Conservation (phyloP, 768 basidiomycete genomes). For the Pleurotus citrinopileatus region DNA sequence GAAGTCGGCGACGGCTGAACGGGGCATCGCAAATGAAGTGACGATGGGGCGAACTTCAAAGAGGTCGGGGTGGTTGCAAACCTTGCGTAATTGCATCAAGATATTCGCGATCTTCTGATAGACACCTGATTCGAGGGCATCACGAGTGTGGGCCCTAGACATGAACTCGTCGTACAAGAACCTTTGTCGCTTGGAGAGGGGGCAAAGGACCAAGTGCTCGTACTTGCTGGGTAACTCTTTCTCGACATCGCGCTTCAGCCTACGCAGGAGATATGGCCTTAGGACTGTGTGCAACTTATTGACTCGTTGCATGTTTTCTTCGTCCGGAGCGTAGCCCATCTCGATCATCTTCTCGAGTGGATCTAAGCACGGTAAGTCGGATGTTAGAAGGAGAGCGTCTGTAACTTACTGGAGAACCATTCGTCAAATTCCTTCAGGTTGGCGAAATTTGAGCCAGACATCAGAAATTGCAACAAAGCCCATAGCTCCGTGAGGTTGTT, state of each 20-base stretch:
- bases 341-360: slow-evolving; percentile 94
- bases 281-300: slow-evolving; percentile 90
- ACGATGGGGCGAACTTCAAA: slow-evolving; percentile 87
- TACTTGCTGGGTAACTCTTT: slow-evolving; percentile 92
- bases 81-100: slow-evolving; percentile 97
- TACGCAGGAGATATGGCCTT: slow-evolving; percentile 92
- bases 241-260: slow-evolving; percentile 98
- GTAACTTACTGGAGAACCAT: slow-evolving; percentile 93
- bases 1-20: slow-evolving; percentile 74
- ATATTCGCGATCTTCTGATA: slow-evolving; percentile 92
- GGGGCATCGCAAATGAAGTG: slow-evolving; percentile 72
- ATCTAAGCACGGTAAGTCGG: slow-evolving; percentile 41
- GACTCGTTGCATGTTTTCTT: slow-evolving; percentile 82
- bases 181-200: slow-evolving; percentile 89
- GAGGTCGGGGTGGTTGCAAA: slow-evolving; percentile 91
- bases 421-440: slow-evolving; percentile 91
- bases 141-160: slow-evolving; percentile 79
- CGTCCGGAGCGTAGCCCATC: slow-evolving; percentile 69
- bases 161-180: slow-evolving; percentile 97
- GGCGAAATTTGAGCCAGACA: slow-evolving; percentile 86
- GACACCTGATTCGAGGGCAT: slow-evolving; percentile 79
- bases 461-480: slow-evolving; percentile 92
- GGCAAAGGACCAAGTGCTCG: slow-evolving; percentile 87
- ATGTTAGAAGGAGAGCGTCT: not conserved
- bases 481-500: slow-evolving; percentile 96